Base-by-base conservation (phyloP, 371 early-diverging fungal species). In the Mortierella sp. region DNA sequence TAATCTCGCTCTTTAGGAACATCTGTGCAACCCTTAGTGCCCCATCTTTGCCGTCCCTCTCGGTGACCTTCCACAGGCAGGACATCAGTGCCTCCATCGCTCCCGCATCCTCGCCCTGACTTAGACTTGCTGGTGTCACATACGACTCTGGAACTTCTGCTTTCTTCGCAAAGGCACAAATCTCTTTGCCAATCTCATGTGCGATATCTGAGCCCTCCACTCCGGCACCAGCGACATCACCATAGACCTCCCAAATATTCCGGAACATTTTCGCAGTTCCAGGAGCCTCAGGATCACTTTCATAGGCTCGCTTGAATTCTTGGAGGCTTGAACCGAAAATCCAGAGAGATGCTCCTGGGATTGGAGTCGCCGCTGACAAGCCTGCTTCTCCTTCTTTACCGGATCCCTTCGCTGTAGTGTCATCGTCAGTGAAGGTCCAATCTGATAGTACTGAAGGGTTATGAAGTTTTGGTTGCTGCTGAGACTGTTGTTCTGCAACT, bases 281-380 rank as follows among this genome's bases (percentile, higher is more conserved):
- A 1, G 64, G 51, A 28, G 64, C 57, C 1, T 68, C 71, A 11
- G 77, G 76, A 37, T 76, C 70, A 8, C 39, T 47, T 22, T 83
- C 83, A 28, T 73, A 83, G 0, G 83, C 83, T 18, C 49, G 59
- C 40, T 83, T 83, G 65, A 83, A 83, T n/a, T 76, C 77, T 30
- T 76, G 83, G 4, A 76, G 68, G 62, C 70, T 67, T 6, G 68
- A 45, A 5, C 83, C 83, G 60, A 83, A 83, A 26, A 83, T 76
- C 83, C 83, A 83, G 11, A 83, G 77, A 0, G 83, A 83, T 8
- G 83, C 77, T 5, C 73, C 81, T 16, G 75, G 81, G 0, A 75
- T 52, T 8, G 81, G 75, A 1, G 75, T 58, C 0, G 60, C 55
- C 8, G 65, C 22, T 12, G 47, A 37, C 3, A 70, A 60, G 5